Conservation (phyloP, 169 alveolate species). For the Cryptosporidium parvum region DNA sequence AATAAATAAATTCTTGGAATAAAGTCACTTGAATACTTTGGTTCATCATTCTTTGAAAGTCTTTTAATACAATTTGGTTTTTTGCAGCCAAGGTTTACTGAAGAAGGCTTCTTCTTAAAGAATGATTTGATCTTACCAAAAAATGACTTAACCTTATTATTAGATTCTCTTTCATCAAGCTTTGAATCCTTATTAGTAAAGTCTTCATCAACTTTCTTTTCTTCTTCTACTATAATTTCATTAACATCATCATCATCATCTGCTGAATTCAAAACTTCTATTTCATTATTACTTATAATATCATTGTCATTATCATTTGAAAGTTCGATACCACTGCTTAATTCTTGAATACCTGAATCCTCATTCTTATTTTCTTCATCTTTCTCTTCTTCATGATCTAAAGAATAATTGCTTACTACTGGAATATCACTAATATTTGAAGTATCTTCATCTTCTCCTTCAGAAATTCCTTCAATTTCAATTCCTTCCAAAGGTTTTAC, state of each 20-base stretch:
- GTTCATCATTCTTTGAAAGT: conserved; percentile 17
- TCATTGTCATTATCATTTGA: neutral
- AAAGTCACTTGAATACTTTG: conserved; percentile 37
- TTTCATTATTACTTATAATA: neutral
- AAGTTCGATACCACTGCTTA: neutral
- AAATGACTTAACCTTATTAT: neutral
- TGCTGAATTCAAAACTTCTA: neutral
- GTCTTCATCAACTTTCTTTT: neutral
- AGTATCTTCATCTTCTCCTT: conserved; percentile 2
- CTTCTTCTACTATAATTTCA: neutral
- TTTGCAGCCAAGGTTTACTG: neutral
- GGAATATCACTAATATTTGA: conserved; percentile 2
- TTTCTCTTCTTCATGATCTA: neutral
- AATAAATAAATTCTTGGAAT: conserved; percentile 33
- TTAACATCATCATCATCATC: neutral
- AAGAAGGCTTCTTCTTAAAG: conserved; percentile 35
- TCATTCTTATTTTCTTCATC: neutral
- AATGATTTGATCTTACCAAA: conserved; percentile 20
- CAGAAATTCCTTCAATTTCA: conserved; percentile 28
- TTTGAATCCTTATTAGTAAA: neutral
- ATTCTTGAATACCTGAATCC: neutral
- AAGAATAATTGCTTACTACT: neutral
- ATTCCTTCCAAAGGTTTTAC: conserved; percentile 38
- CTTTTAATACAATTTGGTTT: conserved; percentile 1
- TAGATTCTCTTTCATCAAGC: neutral